A percentile compares a stretch with the other conserved stretches of the same genome.
Evolutionary conservation across 352 stramenopile species (phyloP).

Genomic region (Phytophthora uliginosa): DNA sequence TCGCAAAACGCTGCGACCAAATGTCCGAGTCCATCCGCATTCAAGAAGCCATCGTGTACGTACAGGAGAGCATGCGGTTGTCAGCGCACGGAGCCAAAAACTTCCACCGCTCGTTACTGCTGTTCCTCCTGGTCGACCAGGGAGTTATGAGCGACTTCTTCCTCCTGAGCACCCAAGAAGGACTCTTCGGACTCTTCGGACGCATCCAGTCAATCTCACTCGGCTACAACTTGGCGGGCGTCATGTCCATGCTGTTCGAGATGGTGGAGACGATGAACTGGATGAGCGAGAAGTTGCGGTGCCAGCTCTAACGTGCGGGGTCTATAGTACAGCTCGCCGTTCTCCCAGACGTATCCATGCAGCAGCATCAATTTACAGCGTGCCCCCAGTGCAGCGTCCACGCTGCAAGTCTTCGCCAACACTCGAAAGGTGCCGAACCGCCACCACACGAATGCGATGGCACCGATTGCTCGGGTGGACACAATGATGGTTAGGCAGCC

Average conservation of each 20-base stretch:
- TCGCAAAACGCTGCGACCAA: slow-evolving; percentile 19
- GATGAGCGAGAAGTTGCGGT: slow-evolving; percentile 20
- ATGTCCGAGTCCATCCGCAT: slow-evolving; percentile 17
- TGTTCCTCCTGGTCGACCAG: slow-evolving; percentile 33
- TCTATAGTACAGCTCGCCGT: slow-evolving; percentile 28
- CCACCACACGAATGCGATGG: slow-evolving; percentile 11
- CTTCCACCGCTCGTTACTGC: slow-evolving; percentile 21
- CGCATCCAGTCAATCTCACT: slow-evolving; percentile 40
- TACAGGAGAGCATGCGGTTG: slow-evolving; percentile 28
- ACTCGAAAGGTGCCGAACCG: slow-evolving; percentile 22
- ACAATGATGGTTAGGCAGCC: slow-evolving; percentile 30
- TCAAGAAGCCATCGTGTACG: slow-evolving; percentile 28
- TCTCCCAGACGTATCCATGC: slow-evolving; percentile 27
- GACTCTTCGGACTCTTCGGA: slow-evolving; percentile 21
- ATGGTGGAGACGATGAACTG: slow-evolving; percentile 40
- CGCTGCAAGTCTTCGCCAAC: slow-evolving; percentile 20
- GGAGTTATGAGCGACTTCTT: slow-evolving; percentile 42
- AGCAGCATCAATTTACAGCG: slow-evolving; percentile 36
- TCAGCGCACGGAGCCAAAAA: slow-evolving; percentile 28
- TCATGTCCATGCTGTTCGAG: slow-evolving; percentile 42
- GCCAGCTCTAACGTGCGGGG: slow-evolving; percentile 13
- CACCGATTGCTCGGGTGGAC: slow-evolving; percentile 12
- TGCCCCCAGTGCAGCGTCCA: slow-evolving; percentile 24
- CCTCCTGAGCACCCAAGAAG: slow-evolving; percentile 34
- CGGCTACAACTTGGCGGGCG: slow-evolving; percentile 37